Base-by-base conservation (phyloP, 2,329 filamentous ascomycete species). In the Penicillium polonicum region DNA sequence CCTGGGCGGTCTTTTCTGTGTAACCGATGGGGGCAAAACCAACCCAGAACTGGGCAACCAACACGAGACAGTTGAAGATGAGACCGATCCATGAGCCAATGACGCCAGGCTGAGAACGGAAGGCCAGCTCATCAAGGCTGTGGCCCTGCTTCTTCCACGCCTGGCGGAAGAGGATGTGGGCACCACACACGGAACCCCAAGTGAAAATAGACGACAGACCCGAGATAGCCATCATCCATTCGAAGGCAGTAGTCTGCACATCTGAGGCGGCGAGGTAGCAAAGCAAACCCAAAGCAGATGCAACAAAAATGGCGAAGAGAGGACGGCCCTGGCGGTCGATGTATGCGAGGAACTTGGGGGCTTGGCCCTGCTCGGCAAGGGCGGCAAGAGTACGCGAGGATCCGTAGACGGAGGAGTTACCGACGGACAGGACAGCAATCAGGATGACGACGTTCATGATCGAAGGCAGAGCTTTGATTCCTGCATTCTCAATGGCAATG, bases 381-480 rank as follows among this genome's bases (percentile, higher is more conserved):
- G 92, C 92, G 27, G 92, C 91, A 8, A 97, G 85, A 2, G 92
- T 97, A 67, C 93, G 87, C 1, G 91, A 95, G 25, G 91, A 93
- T 36, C 92, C 93, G 68, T 96, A 97, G 59, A 97, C 88, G 60
- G 92, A 88, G 7, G 91, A 93, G 75, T 96, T 97, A 57, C 92
- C 92, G 59, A 97, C 92, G 0, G 91, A 95, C 23, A 97, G 79
- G 23, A 96, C 92, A 21, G 92, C 89, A 61, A 96, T 86, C 70
- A 97, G 86, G 72, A 97, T 96, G 60, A 97, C 91, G n/a, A 86
- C 87, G 74, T 97, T 97, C 89, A 97, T 95, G 53, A 97, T 83
- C 0, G 89, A 92, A 2, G 91, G 91, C 3, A 97, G 83, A 2
- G 88, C 87, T 42, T 84, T 78, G 67, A 97, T 95, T 9, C 90